Evolutionary conservation across 768 basidiomycete species (phyloP).

Genomic region (Russula vinacea): DNA sequence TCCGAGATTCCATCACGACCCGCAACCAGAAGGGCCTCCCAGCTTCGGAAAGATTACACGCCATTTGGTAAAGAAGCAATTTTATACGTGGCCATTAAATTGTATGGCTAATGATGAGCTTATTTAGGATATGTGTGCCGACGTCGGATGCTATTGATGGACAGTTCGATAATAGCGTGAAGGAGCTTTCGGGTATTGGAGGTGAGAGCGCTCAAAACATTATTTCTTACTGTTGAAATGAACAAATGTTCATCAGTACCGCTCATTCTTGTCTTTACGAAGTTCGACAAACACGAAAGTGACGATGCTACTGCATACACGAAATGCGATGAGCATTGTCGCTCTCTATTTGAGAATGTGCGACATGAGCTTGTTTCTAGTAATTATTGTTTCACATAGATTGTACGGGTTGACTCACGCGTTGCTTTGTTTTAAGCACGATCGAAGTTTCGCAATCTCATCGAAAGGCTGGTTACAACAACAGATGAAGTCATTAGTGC

Average conservation of each 20-base stretch:
- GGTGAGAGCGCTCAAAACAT: neutral
- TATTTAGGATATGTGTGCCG: slow-evolving; percentile 15
- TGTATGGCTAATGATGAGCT: neutral
- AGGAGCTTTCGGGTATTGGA: neutral
- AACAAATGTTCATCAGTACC: slow-evolving; percentile 8
- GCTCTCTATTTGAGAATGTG: neutral
- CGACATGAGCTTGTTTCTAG: slow-evolving; percentile 3
- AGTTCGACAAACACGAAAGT: slow-evolving; percentile 1
- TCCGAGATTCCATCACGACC: neutral
- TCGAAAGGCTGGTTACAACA: neutral
- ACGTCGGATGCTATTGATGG: neutral
- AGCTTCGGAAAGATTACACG: slow-evolving; percentile 13
- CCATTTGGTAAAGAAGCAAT: slow-evolving; percentile 10
- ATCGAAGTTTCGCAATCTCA: neutral
- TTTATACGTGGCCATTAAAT: neutral
- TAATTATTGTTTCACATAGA: neutral
- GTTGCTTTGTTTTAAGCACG: neutral
- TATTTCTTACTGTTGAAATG: neutral
- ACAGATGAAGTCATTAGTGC: neutral
- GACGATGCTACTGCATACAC: neutral
- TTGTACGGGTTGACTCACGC: neutral
- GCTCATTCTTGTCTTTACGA: slow-evolving; percentile 10
- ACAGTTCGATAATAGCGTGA: neutral
- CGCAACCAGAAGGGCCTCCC: neutral
- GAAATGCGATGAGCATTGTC: neutral